phyloP scores from a whole-genome alignment of 2,329 filamentous ascomycete genomes.

The Fusarium nodosum region DNA sequence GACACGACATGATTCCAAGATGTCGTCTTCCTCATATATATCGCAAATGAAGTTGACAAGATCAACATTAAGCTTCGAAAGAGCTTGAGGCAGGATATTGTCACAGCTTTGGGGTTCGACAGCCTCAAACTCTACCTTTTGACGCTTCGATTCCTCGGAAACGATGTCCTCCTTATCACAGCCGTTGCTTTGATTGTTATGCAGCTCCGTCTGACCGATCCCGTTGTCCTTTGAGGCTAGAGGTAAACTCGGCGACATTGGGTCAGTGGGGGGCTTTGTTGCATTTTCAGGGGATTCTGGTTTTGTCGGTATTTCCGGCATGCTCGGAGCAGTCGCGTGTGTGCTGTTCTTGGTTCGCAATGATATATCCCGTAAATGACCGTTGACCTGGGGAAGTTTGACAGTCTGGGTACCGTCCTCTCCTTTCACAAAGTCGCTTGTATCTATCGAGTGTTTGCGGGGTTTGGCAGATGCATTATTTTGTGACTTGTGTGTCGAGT shows the following conservation, averaged over 20 bases:
- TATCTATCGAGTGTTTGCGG: constrained; percentile 52
- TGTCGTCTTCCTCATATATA: constrained; percentile 69
- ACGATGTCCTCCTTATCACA: constrained; percentile 44
- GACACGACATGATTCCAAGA: constrained; percentile 60
- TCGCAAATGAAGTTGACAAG: constrained; percentile 73
- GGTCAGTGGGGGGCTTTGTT: constrained; percentile 44
- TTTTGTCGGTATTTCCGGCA: constrained; percentile 55
- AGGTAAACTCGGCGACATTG: constrained; percentile 7
- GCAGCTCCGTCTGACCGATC: constrained; percentile 33
- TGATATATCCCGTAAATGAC: constrained; percentile 55
- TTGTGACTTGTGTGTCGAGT: constrained; percentile 26
- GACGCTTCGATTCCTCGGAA: neutral
- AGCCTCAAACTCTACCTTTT: neutral
- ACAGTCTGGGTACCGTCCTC: constrained; percentile 52
- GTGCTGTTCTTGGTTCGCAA: constrained; percentile 50
- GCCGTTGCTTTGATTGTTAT: constrained; percentile 32
- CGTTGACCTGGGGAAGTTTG: constrained; percentile 51
- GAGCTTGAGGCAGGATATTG: constrained; percentile 67
- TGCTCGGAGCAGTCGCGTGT: constrained; percentile 47
- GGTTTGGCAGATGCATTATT: constrained; percentile 48
- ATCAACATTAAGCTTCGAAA: constrained; percentile 67
- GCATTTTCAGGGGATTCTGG: constrained; percentile 58
- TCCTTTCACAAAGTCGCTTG: constrained; percentile 44
- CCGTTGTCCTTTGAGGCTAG: constrained; percentile 2
- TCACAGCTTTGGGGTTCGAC: constrained; percentile 29